Conservation (phyloP, 2,329 filamentous ascomycete genomes). For the Colletotrichum agaves region DNA sequence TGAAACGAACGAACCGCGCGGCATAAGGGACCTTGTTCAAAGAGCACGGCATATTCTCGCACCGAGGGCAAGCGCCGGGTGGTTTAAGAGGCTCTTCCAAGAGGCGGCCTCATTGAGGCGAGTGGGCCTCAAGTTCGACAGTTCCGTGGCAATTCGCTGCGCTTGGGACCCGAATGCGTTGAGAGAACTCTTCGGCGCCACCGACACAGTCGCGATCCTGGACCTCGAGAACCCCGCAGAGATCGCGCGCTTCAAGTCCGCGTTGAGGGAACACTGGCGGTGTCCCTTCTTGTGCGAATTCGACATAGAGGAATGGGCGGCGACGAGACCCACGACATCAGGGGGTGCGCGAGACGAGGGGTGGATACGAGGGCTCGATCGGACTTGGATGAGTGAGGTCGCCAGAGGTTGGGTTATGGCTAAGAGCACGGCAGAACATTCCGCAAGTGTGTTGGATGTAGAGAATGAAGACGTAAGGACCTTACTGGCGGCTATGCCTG, state of each 20-base stretch:
- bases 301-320: constrained; percentile 29
- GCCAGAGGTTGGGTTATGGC: constrained; percentile 26
- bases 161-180: constrained; percentile 8
- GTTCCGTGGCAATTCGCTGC: neutral
- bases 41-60: constrained; percentile 11
- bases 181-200: neutral
- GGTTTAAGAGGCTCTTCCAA: constrained; percentile 21
- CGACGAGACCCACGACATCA: neutral
- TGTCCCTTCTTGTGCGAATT: constrained; percentile 31
- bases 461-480: neutral
- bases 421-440: neutral
- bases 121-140: constrained; percentile 23
- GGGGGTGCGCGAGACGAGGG: neutral
- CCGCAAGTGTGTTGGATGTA: neutral
- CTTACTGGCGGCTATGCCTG: constrained; percentile 15
- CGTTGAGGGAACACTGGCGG: constrained; percentile 10
- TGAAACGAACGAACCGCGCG: constrained; percentile 11
- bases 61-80: constrained; percentile 25
- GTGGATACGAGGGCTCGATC: constrained; percentile 22
- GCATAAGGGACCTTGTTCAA: neutral
- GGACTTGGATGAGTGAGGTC: constrained; percentile 31
- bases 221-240: constrained; percentile 27
- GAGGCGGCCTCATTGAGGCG: neutral
- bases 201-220: constrained; percentile 5
- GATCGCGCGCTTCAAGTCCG: constrained; percentile 11